Base-by-base conservation (phyloP, 371 early-diverging fungal species). In the Mortierella sp. region DNA sequence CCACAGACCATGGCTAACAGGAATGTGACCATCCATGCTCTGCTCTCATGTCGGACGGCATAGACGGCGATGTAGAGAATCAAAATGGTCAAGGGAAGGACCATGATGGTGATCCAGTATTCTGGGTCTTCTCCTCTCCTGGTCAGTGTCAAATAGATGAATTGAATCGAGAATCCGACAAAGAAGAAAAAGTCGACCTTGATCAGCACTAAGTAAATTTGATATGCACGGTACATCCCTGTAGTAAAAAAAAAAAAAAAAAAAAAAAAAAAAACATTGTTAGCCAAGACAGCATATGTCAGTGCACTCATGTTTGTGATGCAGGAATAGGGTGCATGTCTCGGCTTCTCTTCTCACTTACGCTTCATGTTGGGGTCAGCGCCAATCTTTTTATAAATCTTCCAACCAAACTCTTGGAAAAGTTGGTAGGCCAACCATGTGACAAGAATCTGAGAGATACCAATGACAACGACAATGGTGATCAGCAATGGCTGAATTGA, bases 321-420 rank as follows among this genome's bases (percentile, higher is more conserved):
- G n/a, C n/a, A n/a, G n/a, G n/a, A n/a, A n/a, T n/a, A n/a, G n/a
- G n/a, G n/a, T n/a, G n/a, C n/a, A n/a, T n/a, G n/a, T 28, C 45
- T n/a, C 19, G 16, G 29, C 19, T 28, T 19, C 19, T 37, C 15
- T 19, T 2, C 23, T 11, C 18, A 67, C 83, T 73, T 86, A 94
- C 95, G 86, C 83, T 93, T 84, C 88, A 95, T 95, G 37, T 86
- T 83, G 60, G 95, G 86, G 79, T 96, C 96, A 6, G 97, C 96
- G 2, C 97, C 97, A 76, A 97, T 95, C 82, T 93, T 90, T 81
- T 96, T 96, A 84, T 95, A 97, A 44, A 97, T 94, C 74, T 91
- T 92, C 97, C 97, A 97, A 48, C 97, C 96, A 85, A 95, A 97
- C 80, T 95, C 93, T 58, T 89, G 88, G 79, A 95, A 96, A 44